Evolutionary conservation across 2,329 filamentous ascomycete genomes (phyloP).

Genomic region (Neonectria ditissima): DNA sequence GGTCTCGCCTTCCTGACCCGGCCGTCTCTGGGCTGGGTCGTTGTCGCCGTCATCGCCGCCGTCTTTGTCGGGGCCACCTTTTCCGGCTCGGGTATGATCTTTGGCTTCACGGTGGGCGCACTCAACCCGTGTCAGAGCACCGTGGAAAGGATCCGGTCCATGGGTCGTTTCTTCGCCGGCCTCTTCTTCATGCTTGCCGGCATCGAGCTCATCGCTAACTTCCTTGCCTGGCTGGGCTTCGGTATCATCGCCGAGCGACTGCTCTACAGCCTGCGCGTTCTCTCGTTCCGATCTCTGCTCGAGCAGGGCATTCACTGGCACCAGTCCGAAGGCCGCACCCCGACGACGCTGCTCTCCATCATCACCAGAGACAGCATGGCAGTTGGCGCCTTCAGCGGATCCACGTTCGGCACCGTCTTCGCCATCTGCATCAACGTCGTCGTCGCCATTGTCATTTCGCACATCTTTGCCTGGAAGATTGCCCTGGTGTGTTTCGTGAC

Average conservation of each 20-base stretch:
- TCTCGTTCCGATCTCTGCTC: slow-evolving; percentile 73
- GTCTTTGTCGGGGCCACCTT: slow-evolving; percentile 67
- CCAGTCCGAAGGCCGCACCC: slow-evolving; percentile 69
- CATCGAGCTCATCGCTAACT: slow-evolving; percentile 63
- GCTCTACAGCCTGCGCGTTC: slow-evolving; percentile 70
- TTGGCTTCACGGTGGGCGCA: slow-evolving; percentile 55
- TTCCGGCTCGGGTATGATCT: slow-evolving; percentile 64
- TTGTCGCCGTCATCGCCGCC: slow-evolving; percentile 55
- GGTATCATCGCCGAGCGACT: slow-evolving; percentile 68
- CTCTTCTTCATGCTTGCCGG: slow-evolving; percentile 67
- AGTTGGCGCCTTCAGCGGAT: slow-evolving; percentile 75
- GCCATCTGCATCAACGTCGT: slow-evolving; percentile 75
- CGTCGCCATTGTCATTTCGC: slow-evolving; percentile 74
- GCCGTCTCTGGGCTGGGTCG: slow-evolving; percentile 53
- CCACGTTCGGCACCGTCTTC: slow-evolving; percentile 75
- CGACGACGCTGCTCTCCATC: slow-evolving; percentile 71
- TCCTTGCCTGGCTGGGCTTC: slow-evolving; percentile 65
- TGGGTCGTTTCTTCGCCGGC: slow-evolving; percentile 61
- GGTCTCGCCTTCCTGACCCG: slow-evolving; percentile 53
- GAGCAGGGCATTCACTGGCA: slow-evolving; percentile 78
- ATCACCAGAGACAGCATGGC: slow-evolving; percentile 77
- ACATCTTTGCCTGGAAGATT: slow-evolving; percentile 81
- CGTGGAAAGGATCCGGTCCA: slow-evolving; percentile 51
- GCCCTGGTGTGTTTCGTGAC: slow-evolving; percentile 76
- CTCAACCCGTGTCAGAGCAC: slow-evolving; percentile 60